A percentile compares a stretch with the other conserved stretches of the same genome.
Conservation (phyloP, 2,329 filamentous ascomycete genomes). For the Fusarium cyanostomum region DNA sequence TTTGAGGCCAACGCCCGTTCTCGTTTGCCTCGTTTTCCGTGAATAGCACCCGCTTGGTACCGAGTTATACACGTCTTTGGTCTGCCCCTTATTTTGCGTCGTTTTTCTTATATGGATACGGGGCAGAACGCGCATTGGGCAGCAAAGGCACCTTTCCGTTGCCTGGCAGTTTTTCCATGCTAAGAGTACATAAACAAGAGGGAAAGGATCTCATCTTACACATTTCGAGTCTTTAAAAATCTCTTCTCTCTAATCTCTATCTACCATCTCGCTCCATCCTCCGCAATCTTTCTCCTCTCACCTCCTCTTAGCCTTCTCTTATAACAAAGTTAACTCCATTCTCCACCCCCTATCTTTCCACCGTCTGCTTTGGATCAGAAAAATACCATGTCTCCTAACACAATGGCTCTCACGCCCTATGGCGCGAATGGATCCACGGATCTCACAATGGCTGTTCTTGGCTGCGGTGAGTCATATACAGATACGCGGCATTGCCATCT, state of each 20-base stretch:
- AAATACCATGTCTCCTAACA: conserved; percentile 40
- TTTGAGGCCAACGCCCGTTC: conserved; percentile 17
- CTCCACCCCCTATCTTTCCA: neutral
- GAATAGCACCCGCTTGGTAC: conserved; percentile 27
- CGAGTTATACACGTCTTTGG: neutral
- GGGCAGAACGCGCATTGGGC: conserved; percentile 41
- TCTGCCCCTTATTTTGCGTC: conserved; percentile 35
- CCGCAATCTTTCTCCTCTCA: conserved; percentile 1
- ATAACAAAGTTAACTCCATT: neutral
- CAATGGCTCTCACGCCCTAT: conserved; percentile 48
- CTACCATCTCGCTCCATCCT: conserved; percentile 12
- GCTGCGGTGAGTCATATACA: conserved; percentile 72
- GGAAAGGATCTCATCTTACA: conserved; percentile 14
- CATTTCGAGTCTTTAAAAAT: conserved; percentile 29
- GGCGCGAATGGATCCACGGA: conserved; percentile 50
- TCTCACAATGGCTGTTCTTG: conserved; percentile 81
- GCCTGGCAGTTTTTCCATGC: conserved; percentile 31
- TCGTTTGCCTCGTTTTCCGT: conserved; percentile 29
- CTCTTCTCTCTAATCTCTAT: conserved; percentile 13
- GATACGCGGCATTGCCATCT: neutral
- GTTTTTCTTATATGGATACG: conserved; percentile 31
- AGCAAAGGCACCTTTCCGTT: conserved; percentile 41
- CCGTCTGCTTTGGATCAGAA: conserved; percentile 17
- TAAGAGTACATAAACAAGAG: conserved; percentile 28
- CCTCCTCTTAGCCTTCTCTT: conserved; percentile 14